Base-by-base conservation (phyloP, 352 stramenopile genomes). In the Phytophthora tentaculata region DNA sequence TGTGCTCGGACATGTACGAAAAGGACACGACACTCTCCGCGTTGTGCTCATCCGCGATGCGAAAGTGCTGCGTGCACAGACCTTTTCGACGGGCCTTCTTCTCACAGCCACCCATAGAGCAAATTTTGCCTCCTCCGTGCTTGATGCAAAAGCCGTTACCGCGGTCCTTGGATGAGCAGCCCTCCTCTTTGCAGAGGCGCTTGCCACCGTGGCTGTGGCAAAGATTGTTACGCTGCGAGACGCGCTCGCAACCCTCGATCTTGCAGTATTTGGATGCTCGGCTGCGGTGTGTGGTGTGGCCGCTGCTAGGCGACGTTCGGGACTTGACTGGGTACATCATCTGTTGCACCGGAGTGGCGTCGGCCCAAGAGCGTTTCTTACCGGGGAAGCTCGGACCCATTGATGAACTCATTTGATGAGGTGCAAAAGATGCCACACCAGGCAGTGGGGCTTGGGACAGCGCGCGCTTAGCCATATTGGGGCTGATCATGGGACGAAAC, bases 251-350 rank as follows among this genome's bases (percentile, higher is more conserved):
- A 35, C 78, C 83, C 17, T 94, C 86, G 14, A 94, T 84, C 76
- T 88, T 92, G 77, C 86, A 94, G 69, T 92, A 94, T 72, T 94
- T 94, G 61, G 84, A 94, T n/a, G 85, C 81, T n/a, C 86, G 81
- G 65, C 79, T 91, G 23, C 86, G 79, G 64, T 88, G 71, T 3
- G 69, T 69, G 5, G 26, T 10, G 22, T 67, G 64, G 6, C 60
- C 54, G 37, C 32, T 69, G 45, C 55, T 64, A 0, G 62, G 60
- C 19, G 70, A 74, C 14, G 49, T 13, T 3, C 56, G 66, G 7
- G 70, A 51, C 45, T 72, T 71, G 50, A 22, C 19, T 17, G 61
- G 55, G 58, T 71, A 74, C 50, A 54, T 35, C 14, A 54, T 32
- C 9, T 52, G 24, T 22, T 74, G 61, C n/a, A 59, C 54, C 19